A percentile compares a stretch with the other conserved stretches of the same genome.
Conservation (phyloP, 140 eudicot genomes). For the Ambrosia hybrid region DNA sequence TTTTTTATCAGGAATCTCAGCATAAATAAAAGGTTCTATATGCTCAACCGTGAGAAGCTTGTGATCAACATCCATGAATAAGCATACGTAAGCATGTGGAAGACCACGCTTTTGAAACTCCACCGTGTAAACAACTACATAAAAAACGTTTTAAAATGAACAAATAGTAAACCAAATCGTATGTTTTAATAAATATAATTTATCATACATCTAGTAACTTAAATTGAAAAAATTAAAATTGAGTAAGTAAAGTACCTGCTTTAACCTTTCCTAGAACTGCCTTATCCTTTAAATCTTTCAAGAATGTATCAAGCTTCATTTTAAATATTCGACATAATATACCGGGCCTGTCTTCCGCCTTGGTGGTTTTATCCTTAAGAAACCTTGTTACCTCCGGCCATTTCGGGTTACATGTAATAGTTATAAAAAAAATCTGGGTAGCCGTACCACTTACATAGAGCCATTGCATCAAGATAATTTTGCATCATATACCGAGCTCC, state of each 20-base stretch:
- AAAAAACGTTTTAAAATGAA: too few species aligned
- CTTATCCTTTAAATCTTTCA: background rate
- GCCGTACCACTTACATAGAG: background rate
- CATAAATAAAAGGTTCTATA: background rate
- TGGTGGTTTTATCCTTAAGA: background rate
- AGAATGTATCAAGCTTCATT: background rate
- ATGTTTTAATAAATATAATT: too few species aligned
- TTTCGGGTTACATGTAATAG: background rate
- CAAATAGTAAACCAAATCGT: too few species aligned
- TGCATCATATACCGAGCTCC: constrained; percentile 11
- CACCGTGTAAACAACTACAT: background rate
- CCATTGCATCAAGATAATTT: constrained; percentile 4
- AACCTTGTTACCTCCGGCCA: constrained; percentile 3
- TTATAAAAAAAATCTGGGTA: background rate
- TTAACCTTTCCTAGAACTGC: background rate
- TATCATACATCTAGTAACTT: too few species aligned
- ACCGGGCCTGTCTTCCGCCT: background rate
- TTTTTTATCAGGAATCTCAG: background rate
- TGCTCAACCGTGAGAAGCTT: background rate
- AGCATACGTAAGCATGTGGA: background rate
- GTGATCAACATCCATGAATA: background rate
- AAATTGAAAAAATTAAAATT: background rate
- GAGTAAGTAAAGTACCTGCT: background rate
- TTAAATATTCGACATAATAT: background rate
- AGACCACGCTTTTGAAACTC: constrained; percentile 4